A percentile compares a stretch with the other conserved stretches of the same genome.
Evolutionary conservation across 2,329 filamentous ascomycete genomes (phyloP).

Genomic region (Chrysoporthe deuterocubensis): DNA sequence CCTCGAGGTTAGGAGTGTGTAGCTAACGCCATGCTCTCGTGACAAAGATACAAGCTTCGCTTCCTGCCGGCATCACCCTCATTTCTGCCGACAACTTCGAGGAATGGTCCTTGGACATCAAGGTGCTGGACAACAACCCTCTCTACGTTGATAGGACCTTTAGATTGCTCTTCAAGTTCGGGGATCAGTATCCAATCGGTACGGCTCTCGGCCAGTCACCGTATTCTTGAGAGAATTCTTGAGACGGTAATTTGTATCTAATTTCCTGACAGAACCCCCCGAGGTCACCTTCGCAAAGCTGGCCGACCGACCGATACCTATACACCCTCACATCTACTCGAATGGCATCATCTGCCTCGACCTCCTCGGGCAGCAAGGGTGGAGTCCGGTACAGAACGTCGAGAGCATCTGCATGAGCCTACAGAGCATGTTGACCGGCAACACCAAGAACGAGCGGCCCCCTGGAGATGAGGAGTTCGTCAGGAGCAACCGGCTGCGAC

Average conservation of each 20-base stretch:
- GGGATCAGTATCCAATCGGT: constrained; percentile 88
- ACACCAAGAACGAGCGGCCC: constrained; percentile 87
- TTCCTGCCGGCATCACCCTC: constrained; percentile 75
- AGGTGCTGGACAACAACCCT: constrained; percentile 87
- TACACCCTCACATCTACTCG: constrained; percentile 97
- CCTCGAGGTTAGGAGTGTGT: background rate
- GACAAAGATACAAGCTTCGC: constrained; percentile 55
- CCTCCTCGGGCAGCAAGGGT: constrained; percentile 83
- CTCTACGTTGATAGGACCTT: constrained; percentile 81
- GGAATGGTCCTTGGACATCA: constrained; percentile 92
- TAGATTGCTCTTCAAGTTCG: constrained; percentile 86
- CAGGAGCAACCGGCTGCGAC: constrained; percentile 74
- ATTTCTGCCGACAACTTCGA: constrained; percentile 81
- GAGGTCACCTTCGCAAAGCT: constrained; percentile 86
- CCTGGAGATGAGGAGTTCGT: constrained; percentile 92
- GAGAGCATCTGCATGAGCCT: constrained; percentile 97
- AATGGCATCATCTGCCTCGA: constrained; percentile 99
- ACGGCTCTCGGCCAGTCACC: constrained; percentile 35
- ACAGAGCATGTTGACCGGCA: constrained; percentile 97
- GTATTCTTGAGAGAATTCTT: background rate
- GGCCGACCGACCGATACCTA: constrained; percentile 73
- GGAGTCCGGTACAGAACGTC: constrained; percentile 96
- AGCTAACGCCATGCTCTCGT: constrained; percentile 10
- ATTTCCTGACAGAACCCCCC: constrained; percentile 71
- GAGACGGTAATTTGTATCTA: background rate